phyloP scores from a whole-genome alignment of 2,329 filamentous ascomycete genomes.

The Paecilomyces fulvus region DNA sequence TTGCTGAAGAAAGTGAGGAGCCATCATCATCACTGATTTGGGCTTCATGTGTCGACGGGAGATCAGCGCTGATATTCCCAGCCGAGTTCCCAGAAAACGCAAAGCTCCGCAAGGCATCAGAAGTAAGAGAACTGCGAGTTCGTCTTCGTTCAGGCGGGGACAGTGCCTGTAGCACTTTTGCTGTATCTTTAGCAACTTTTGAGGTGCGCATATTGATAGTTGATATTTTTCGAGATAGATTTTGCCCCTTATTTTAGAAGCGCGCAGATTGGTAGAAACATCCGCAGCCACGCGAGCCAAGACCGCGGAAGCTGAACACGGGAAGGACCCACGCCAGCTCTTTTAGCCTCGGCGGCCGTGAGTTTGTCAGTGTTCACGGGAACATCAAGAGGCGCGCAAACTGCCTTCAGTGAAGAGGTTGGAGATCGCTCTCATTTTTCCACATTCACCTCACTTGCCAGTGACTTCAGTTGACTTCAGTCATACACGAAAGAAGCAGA shows the following conservation, averaged over 20 bases:
- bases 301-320: constrained; percentile 1
- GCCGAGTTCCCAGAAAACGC: constrained; percentile 13
- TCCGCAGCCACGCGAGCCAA: constrained; percentile 1
- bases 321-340: constrained; percentile 4
- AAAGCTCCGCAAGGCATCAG: constrained; percentile 19
- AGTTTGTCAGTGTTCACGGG: not conserved
- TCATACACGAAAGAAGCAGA: not conserved
- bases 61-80: constrained; percentile 7
- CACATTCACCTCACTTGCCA: not conserved
- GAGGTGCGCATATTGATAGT: constrained; percentile 46
- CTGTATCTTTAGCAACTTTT: constrained; percentile 50
- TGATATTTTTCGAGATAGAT: not conserved
- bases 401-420: not conserved
- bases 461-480: not conserved
- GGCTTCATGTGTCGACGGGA: constrained; percentile 22
- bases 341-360: constrained; percentile 1
- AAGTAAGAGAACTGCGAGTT: constrained; percentile 31
- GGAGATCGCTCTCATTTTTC: not conserved
- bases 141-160: constrained; percentile 36
- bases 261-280: not conserved
- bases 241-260: not conserved
- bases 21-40: constrained; percentile 16
- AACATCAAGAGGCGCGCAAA: not conserved
- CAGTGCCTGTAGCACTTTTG: constrained; percentile 46
- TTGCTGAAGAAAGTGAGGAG: constrained; percentile 26